phyloP scores from a whole-genome alignment of 225 moss, liverwort and hornwort genomes.

The Climacium dendroides region DNA sequence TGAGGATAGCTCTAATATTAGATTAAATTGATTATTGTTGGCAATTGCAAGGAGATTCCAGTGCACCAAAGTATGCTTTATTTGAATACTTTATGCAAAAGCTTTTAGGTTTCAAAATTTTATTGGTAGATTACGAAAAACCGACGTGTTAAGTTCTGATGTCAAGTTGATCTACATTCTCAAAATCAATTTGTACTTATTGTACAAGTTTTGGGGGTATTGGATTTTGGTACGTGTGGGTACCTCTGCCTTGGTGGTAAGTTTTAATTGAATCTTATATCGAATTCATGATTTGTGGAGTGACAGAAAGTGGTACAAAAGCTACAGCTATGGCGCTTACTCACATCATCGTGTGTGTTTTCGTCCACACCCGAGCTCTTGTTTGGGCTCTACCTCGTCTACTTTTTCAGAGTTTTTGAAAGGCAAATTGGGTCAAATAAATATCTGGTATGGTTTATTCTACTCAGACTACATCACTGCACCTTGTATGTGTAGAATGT shows the following conservation, averaged over 20 bases:
- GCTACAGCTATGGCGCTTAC: conserved; percentile 83
- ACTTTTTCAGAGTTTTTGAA: conserved; percentile 98
- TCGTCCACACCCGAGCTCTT: conserved; percentile 83
- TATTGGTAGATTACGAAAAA: not conserved
- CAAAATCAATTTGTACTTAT: not conserved
- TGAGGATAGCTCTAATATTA: not conserved
- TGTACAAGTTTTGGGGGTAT: not conserved
- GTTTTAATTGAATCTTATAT: not conserved
- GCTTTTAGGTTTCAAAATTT: not conserved
- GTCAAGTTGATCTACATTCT: not conserved
- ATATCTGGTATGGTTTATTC: conserved; percentile 47
- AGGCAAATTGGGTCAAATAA: conserved; percentile 98
- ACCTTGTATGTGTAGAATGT: not conserved
- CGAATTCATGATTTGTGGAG: not conserved
- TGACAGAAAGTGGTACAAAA: conserved; percentile 63
- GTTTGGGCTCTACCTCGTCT: conserved; percentile 83
- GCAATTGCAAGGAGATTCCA: not conserved
- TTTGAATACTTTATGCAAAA: not conserved
- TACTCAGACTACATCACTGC: not conserved
- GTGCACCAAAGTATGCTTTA: not conserved
- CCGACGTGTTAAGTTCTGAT: not conserved
- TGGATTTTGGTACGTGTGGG: not conserved
- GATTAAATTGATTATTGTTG: not conserved
- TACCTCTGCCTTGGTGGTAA: not conserved
- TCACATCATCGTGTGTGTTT: conserved; percentile 67